Evolutionary conservation across 345 rosid species (phyloP), one percentile per base, ranked within the genome.

Genomic region (Camelina neglecta): DNA sequence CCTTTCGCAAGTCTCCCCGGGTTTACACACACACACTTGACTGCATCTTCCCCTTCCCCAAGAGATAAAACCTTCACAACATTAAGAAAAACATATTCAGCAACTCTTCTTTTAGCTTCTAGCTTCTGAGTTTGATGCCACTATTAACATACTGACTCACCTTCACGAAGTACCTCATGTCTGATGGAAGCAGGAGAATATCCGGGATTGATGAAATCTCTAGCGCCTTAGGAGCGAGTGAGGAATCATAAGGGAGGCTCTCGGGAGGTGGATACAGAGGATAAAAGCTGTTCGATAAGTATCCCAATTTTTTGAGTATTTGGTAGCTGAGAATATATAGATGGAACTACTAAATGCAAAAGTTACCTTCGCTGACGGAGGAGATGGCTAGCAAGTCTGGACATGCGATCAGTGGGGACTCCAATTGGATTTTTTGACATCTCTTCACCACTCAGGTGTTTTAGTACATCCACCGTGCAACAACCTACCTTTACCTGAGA

Each of bases 1-100:
- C 97, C 98, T 80, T 89, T 89, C 38, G 97, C 84, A 42, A 89
- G 76, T 81, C 96, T 86, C 79, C 97, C 96, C 0, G 98, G 98
- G 81, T 94, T 92, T 56, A 92, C 79, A 59, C 97, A 92, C 16
- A 89, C 72, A 67, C 96, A 90, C 78, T 86, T 92, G 55, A 12
- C 81, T 50, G 76, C 80, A 54, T 87, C 88, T 76, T 91, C 89
- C 11, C 16, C 85, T 73, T 82, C 90, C 18, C 88, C 87, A n/a
- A 84, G 24, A 11, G 87, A 77, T 69, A 94, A 75, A 67, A 87
- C 86, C 96, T 92, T 41, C 8, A 68, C 60, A 57, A 45, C 29
- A 26, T 26, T 79, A 65, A 65, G 41, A 5, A 50, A 38, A 2
- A 8, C n/a, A 74, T 18, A 18, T 5, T 74, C 39, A 49, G n/a